Evolutionary conservation across 2,329 filamentous ascomycete genomes (phyloP).

Genomic region (Pseudogymnoascus sp.): DNA sequence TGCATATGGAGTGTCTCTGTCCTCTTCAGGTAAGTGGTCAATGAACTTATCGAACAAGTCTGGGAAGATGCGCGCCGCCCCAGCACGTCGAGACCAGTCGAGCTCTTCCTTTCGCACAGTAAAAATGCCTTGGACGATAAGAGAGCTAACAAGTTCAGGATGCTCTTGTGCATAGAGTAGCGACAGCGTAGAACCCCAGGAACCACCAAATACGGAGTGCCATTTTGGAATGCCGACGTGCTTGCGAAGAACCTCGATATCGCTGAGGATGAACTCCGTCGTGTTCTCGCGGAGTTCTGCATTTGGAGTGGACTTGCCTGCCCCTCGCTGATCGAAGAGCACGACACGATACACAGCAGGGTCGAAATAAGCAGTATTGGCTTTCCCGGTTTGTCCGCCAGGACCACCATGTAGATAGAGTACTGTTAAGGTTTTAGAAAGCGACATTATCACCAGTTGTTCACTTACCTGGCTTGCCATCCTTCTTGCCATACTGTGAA

Average conservation of each 20-base stretch:
- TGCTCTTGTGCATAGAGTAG: constrained; percentile 40
- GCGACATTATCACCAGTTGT: background rate
- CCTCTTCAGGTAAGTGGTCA: constrained; percentile 29
- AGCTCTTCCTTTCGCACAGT: constrained; percentile 31
- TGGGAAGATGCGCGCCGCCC: constrained; percentile 30
- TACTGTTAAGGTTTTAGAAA: constrained; percentile 21
- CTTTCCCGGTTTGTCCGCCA: constrained; percentile 31
- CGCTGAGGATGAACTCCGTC: constrained; percentile 39
- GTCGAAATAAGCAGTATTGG: constrained; percentile 38
- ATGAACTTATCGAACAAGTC: constrained; percentile 27
- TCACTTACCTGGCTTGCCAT: constrained; percentile 34
- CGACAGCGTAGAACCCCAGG: constrained; percentile 42
- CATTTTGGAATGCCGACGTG: constrained; percentile 39
- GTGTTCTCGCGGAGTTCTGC: constrained; percentile 40
- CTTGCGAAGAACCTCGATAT: constrained; percentile 39
- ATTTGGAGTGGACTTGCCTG: constrained; percentile 38
- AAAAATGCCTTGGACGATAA: constrained; percentile 41
- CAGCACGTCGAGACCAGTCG: constrained; percentile 27
- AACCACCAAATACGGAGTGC: constrained; percentile 42
- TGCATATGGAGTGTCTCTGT: constrained; percentile 33
- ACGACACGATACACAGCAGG: constrained; percentile 40
- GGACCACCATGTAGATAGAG: constrained; percentile 40
- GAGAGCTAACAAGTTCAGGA: constrained; percentile 33
- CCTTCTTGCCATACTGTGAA: constrained; percentile 34
- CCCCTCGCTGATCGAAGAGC: constrained; percentile 43